Base-by-base conservation (phyloP, 164 flowering plant species). In the Euptelea pleiosperma region DNA sequence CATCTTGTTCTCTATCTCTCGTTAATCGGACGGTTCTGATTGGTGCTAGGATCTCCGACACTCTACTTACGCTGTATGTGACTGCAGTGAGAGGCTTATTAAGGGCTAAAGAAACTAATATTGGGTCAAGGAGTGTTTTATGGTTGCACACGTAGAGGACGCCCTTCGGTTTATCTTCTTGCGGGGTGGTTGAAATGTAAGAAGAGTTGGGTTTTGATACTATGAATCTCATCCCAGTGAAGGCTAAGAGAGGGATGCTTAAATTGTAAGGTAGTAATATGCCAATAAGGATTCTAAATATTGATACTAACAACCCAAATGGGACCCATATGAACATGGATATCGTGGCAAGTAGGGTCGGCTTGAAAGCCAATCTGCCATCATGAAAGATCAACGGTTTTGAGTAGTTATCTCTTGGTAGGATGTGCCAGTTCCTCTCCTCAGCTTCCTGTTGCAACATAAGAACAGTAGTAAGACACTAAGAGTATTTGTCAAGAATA, bases 361-460 rank as follows among this genome's bases (percentile, higher is more conserved):
- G 88, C 42, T 55, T 55, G 36, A 73, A 61, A 4, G 81, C 90
- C 37, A 84, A 46, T 49, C 93, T 70, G 3, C 93, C 86, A 61
- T 86, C 89, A 57, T 86, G 93, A 57, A 86, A 84, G 16, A 86
- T 68, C 33, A 86, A 35, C 6, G 81, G 81, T 28, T 77, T 84
- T 39, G 78, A 80, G 64, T 77, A 77, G 45, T 39, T 76, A 3
- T 77, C 67, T 31, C 73, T 73, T 48, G 83, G 76, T n/a, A 85
- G 70, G 15, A 3, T 22, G 18, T 70, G 26, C 75, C 71, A 69
- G 6, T 49, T 66, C 44, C 39, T 62, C 60, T 74, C 77, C 14
- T 77, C 77, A 16, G 63, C 51, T 60, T 55, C 83, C 84, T 82
- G 81, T 21, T 18, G 15, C 36, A 63, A 31, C 6, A 29, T 15